Evolutionary conservation across 768 basidiomycete species (phyloP).

Genomic region (Amanita pseudoporphyria): DNA sequence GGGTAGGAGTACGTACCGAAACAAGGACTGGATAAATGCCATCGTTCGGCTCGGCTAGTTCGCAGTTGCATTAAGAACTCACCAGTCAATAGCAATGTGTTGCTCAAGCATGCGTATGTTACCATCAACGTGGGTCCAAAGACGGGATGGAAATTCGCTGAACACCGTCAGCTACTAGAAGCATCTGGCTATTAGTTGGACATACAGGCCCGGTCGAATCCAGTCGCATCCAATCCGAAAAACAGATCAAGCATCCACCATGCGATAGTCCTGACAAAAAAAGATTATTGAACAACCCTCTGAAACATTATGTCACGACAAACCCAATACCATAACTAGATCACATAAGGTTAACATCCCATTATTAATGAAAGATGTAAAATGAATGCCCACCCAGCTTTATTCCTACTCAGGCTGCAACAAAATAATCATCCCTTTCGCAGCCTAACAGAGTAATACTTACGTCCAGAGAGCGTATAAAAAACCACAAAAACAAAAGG

Average conservation of each 20-base stretch:
- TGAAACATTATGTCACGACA: not conserved
- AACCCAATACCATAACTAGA: conserved; percentile 23
- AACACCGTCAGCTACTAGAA: conserved; percentile 2
- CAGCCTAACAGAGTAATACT: conserved; percentile 22
- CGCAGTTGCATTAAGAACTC: conserved; percentile 6
- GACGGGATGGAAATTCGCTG: conserved; percentile 71
- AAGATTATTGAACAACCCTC: not conserved
- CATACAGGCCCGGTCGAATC: conserved; percentile 77
- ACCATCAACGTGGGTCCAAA: conserved; percentile 91
- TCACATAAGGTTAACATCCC: conserved; percentile 5
- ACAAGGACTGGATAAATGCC: conserved; percentile 47
- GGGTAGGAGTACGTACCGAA: conserved; percentile 39
- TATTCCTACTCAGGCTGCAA: conserved; percentile 50
- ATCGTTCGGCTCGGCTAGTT: conserved; percentile 8
- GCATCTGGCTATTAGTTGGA: conserved; percentile 10
- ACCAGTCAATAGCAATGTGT: conserved; percentile 88
- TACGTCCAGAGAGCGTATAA: conserved; percentile 91
- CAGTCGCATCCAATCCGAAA: conserved; percentile 93
- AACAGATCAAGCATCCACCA: conserved; percentile 95
- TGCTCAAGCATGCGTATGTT: conserved; percentile 84
- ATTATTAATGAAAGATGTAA: not conserved
- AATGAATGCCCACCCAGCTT: conserved; percentile 37
- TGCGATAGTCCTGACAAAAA: conserved; percentile 36
- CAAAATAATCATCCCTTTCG: not conserved
- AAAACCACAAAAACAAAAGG: conserved; percentile 89